Evolutionary conservation across 2,329 filamentous ascomycete species (phyloP), one percentile per base, ranked within the genome.

Genomic region (Salinomyces thailandicus): DNA sequence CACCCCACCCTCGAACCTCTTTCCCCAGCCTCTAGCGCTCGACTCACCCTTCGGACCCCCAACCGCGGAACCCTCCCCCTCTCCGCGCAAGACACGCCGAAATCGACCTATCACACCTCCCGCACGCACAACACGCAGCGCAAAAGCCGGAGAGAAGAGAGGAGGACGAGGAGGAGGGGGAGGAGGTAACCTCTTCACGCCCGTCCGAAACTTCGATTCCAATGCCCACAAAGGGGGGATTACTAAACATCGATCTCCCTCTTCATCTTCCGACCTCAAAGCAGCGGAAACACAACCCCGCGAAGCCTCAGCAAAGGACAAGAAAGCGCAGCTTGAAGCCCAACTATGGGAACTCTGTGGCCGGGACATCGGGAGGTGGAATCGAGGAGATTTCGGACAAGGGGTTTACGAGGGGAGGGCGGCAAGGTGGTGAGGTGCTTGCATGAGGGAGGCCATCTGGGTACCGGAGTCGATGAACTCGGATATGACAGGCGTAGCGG

Each of bases 341-440:
- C 51, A 42, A 42, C 41, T 60, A 4, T 60, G 57, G 57, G 39
- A 46, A 26, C 37, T 49, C 18, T 58, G 55, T 36, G 54, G 53
- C 26, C 32, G 40, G 11, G 52, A 59, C 46, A 44, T 60, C 7
- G 39, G 35, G 38, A 39, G 50, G 30, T 60, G 55, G 55, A 60
- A 59, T 39, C 42, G 49, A 7, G 55, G 56, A 2, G 56, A 59
- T 26, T 60, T 60, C 42, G 55, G 50, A 14, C 52, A 46, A 1
- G 39, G 44, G 29, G 38, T 42, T 11, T 52, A 57, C 31, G 36
- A 31, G 24, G 47, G 42, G 36, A 57, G 52, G 40, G 55, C 50
- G 6, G 44, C 37, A 14, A 47, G 55, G 33, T 58, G 55, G 55
- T 58, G 33, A 39, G 20, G 7, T 24, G 20, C n/a, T n/a, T n/a